Percentiles rank a stretch among this genome's conserved stretches.
These are phyloP conservation scores for Acer saccharum DNA, from an alignment of 345 rosid species.

Conservation along the genomic window DNA sequence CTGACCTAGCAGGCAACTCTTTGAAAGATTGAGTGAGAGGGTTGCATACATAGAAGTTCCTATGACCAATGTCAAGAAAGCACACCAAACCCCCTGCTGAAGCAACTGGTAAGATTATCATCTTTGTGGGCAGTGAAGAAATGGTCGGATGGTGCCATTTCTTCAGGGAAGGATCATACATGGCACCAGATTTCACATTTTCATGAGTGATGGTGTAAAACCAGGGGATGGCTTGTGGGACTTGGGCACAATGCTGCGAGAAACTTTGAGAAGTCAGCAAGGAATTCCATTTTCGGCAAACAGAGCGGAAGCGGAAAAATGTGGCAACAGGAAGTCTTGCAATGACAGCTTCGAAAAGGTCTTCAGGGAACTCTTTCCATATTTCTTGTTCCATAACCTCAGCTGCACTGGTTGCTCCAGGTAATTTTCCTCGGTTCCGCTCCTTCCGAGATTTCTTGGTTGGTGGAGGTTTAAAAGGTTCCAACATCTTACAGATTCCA, in stretches of 20 bases:
- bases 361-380: conserved; percentile 95
- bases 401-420: conserved; percentile 31
- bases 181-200: conserved; percentile 83
- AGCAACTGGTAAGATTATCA: conserved; percentile 80
- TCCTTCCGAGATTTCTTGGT: conserved; percentile 76
- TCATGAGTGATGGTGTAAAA: conserved; percentile 89
- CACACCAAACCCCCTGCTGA: conserved; percentile 96
- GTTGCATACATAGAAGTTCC: conserved; percentile 88
- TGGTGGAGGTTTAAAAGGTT: conserved; percentile 70
- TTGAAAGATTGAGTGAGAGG: conserved; percentile 80
- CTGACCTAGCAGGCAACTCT: conserved; percentile 89
- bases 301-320: conserved; percentile 86
- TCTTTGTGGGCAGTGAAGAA: conserved; percentile 68
- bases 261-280: conserved; percentile 73
- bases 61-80: conserved; percentile 89
- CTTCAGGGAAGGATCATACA: conserved; percentile 76
- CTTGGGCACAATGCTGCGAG: conserved; percentile 64
- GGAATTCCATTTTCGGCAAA: conserved; percentile 85
- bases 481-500: conserved; percentile 62
- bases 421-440: conserved; percentile 56
- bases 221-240: conserved; percentile 72
- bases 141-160: conserved; percentile 89
- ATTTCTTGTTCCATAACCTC: conserved; percentile 79
- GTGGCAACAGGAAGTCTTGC: conserved; percentile 87
- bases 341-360: conserved; percentile 87